A percentile compares a stretch with the other conserved stretches of the same genome.
Conservation (phyloP, 129 eudicot species). For the Lonicera japonica region DNA sequence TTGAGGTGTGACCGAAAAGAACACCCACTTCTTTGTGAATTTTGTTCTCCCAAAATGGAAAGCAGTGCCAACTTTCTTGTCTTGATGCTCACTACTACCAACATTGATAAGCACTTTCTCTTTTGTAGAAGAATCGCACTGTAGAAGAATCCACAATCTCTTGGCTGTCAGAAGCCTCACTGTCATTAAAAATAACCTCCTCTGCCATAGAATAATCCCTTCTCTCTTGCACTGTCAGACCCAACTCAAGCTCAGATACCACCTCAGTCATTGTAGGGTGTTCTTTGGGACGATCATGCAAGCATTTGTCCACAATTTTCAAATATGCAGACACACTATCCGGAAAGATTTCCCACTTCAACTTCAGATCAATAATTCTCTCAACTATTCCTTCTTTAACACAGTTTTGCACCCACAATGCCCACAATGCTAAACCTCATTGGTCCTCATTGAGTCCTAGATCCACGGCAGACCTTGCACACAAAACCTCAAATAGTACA, state of each 20-base stretch:
- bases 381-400: conserved; percentile 8
- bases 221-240: neutral
- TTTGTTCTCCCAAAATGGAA: neutral
- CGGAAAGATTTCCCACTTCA: neutral
- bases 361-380: conserved; percentile 12
- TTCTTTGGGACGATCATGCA: neutral
- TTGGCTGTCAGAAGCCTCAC: neutral
- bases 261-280: neutral
- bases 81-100: neutral
- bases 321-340: neutral
- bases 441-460: conserved; percentile 16
- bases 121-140: neutral
- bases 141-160: neutral
- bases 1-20: neutral
- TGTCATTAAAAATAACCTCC: neutral
- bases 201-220: neutral
- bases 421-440: conserved; percentile 13
- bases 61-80: neutral
- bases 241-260: neutral
- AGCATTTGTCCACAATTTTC: neutral
- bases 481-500: conserved; percentile 21
- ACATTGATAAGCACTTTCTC: neutral
- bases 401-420: conserved; percentile 11
- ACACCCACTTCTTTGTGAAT: neutral
- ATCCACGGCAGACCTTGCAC: conserved; percentile 32